Percentiles rank a stretch among this genome's conserved stretches.
Conservation (phyloP, 768 basidiomycete species). For the Suillus clintonianus region DNA sequence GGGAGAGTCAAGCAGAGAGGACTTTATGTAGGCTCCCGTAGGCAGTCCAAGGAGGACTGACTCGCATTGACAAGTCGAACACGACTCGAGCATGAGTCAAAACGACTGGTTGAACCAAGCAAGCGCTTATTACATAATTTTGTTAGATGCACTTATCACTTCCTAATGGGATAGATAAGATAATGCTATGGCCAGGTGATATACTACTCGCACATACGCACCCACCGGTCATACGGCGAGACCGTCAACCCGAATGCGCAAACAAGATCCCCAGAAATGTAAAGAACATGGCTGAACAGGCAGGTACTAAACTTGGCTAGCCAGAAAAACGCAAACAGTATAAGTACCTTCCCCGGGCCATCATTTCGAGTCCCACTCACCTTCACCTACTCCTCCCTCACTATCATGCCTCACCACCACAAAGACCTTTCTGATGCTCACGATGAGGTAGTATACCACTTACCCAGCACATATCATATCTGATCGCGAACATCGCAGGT, state of each 20-base stretch:
- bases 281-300: not conserved
- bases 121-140: not conserved
- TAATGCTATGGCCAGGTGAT: not conserved
- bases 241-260: not conserved
- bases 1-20: not conserved
- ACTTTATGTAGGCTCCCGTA: not conserved
- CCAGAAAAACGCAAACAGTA: not conserved
- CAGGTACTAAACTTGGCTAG: not conserved
- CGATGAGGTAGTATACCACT: slow-evolving; percentile 16
- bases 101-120: not conserved
- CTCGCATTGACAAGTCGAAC: not conserved
- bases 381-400: not conserved
- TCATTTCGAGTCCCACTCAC: not conserved
- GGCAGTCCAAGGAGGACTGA: not conserved
- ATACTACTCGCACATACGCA: not conserved
- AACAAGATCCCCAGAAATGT: slow-evolving; percentile 9
- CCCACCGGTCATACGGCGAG: not conserved
- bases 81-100: not conserved
- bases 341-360: slow-evolving; percentile 1
- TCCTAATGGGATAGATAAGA: not conserved
- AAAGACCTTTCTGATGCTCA: slow-evolving; percentile 15
- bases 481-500: slow-evolving; percentile 36
- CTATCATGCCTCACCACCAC: slow-evolving; percentile 11
- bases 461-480: not conserved
- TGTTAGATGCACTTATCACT: not conserved